A percentile compares a stretch with the other conserved stretches of the same genome.
Conservation (phyloP, 2,329 filamentous ascomycete genomes). For the Pseudogymnoascus sp. region DNA sequence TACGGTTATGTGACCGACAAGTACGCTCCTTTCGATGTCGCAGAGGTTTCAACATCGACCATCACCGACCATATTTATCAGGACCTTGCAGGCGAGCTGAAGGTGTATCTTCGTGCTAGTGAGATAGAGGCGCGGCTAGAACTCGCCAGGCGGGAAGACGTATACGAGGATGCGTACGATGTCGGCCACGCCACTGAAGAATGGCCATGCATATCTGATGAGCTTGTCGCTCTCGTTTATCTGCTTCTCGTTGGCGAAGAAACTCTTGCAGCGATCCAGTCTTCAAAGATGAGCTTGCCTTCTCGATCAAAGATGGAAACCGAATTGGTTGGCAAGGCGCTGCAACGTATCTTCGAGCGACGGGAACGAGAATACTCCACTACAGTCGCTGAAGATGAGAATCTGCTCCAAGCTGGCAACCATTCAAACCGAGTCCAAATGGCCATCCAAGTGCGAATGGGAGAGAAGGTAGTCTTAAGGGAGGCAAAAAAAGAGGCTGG, state of each 20-base stretch:
- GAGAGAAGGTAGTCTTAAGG: conserved; percentile 57
- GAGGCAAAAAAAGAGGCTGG: conserved; percentile 37
- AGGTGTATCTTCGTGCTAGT: conserved; percentile 19
- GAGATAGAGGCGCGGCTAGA: conserved; percentile 31
- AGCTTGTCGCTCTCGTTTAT: conserved; percentile 37
- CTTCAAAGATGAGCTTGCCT: conserved; percentile 30
- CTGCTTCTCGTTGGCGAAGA: conserved; percentile 36
- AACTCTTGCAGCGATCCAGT: conserved; percentile 34
- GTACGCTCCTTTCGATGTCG: conserved; percentile 59
- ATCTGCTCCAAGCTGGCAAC: conserved; percentile 32
- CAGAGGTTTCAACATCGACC: conserved; percentile 51
- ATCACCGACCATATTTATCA: conserved; percentile 30
- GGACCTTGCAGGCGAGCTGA: conserved; percentile 25
- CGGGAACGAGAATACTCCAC: conserved; percentile 46
- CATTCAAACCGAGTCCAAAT: conserved; percentile 37
- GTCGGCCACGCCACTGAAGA: conserved; percentile 31
- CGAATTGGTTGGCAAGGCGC: conserved; percentile 33
- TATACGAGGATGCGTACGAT: conserved; percentile 58
- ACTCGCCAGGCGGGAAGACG: conserved; percentile 48
- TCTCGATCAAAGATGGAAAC: conserved; percentile 39
- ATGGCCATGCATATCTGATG: conserved; percentile 29
- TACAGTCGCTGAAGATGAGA: conserved; percentile 44
- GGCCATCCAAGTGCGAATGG: conserved; percentile 55
- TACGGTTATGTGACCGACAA: conserved; percentile 64
- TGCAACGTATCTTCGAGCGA: conserved; percentile 35